Evolutionary conservation across 2,329 filamentous ascomycete species (phyloP).

Genomic region (Stromatinia cepivora): DNA sequence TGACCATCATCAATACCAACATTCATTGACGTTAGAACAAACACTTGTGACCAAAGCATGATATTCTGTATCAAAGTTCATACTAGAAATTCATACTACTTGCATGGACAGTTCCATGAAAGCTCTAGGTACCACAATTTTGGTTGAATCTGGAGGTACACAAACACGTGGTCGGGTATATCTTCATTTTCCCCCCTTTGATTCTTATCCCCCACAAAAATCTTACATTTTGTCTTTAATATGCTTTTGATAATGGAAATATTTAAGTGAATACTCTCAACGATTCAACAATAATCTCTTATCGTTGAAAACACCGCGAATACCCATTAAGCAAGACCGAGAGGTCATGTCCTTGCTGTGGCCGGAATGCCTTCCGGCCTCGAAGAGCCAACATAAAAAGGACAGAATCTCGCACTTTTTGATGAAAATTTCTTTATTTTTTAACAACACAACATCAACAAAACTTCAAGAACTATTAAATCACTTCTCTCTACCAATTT

Average conservation of each 20-base stretch:
- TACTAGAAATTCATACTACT: not conserved
- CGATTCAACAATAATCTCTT: conserved; percentile 28
- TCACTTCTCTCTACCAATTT: conserved; percentile 19
- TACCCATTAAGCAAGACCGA: conserved; percentile 22
- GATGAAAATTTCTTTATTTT: conserved; percentile 27
- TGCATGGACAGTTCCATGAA: conserved; percentile 5
- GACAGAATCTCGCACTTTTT: conserved; percentile 26
- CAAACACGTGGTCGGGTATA: conserved; percentile 25
- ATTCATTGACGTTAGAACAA: not conserved
- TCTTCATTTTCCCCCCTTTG: conserved; percentile 20
- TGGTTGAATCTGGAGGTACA: not conserved
- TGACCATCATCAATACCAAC: conserved; percentile 3
- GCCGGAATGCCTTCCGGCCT: conserved; percentile 40
- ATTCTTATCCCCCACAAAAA: not conserved
- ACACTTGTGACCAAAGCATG: not conserved
- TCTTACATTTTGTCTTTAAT: not conserved
- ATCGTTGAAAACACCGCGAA: conserved; percentile 29
- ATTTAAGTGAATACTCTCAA: not conserved
- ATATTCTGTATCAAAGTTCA: conserved; percentile 3
- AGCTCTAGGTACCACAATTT: not conserved
- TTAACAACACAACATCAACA: conserved; percentile 16
- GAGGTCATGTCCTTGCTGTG: conserved; percentile 30
- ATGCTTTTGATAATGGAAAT: not conserved
- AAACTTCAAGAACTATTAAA: conserved; percentile 5
- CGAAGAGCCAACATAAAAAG: conserved; percentile 34